Evolutionary conservation across 441 rosid species (phyloP), one percentile per base, ranked within the genome.

Genomic region (Viola pubescens): DNA sequence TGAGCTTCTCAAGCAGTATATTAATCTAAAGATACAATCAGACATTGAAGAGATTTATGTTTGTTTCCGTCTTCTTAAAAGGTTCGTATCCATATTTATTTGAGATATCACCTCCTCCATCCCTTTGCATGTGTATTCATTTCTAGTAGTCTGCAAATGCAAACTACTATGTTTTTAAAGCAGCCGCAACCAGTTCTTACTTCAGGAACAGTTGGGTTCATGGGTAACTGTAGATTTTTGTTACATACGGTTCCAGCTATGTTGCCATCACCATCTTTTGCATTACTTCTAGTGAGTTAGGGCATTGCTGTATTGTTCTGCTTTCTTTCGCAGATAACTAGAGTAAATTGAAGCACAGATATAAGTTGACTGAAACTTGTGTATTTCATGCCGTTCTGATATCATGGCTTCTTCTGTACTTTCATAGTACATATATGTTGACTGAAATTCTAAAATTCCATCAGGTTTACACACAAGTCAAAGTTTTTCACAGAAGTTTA

Each of bases 41-140:
- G 98, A 92, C 73, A 77, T 89, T 5, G 96, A 92, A 69, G 97
- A 89, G 78, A 77, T 84, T 49, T 87, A 83, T 73, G 55, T 89
- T 64, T 89, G 94, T 74, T 83, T 88, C 68, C 73, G 84, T 54
- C 66, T 89, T 69, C 80, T 92, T 58, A 73, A 60, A 76, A 89
- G 97, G 97, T 92, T 74, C 19, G 61, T 56, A 26, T 26, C 34
- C 34, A 4, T 13, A 19, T 37, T 51, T 38, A 52, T 43, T 51
- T 64, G 8, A 56, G 59, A 42, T 38, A 64, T 59, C 52, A 12
- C 37, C 26, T 39, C 44, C 47, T 64, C 51, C 14, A 52, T 37
- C 37, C 43, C 3, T 11, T 16, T 10, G 14, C 34, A 26, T 46
- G n/a, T 46, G n/a, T 9, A 1, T 46, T 46, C 49, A 46, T 46